Conservation (phyloP, 805 yeast genomes). For the Wickerhamiella cacticola region DNA sequence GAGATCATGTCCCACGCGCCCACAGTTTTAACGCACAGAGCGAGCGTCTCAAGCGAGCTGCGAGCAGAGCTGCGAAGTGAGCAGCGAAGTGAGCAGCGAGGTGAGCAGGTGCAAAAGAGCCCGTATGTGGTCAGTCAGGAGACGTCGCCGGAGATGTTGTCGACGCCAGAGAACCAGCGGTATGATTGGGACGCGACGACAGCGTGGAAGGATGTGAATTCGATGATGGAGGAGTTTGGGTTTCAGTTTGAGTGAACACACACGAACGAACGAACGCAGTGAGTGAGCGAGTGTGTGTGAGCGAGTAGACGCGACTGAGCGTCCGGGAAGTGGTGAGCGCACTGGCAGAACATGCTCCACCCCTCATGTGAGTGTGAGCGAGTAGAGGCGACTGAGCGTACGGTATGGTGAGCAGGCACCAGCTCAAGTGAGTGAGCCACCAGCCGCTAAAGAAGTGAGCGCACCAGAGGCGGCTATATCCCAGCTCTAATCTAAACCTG, state of each 20-base stretch:
- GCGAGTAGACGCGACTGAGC: too few relatives aligned
- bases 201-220: conserved; percentile 71
- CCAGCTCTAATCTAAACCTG: too few relatives aligned
- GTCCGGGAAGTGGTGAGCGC: too few relatives aligned
- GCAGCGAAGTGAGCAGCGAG: not conserved
- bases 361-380: not conserved
- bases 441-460: too few relatives aligned
- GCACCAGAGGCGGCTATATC: too few relatives aligned
- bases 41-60: conserved; percentile 11
- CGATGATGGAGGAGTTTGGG: conserved; percentile 86
- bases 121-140: conserved; percentile 8
- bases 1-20: conserved; percentile 48
- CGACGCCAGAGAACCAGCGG: conserved; percentile 5
- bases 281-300: too few relatives aligned
- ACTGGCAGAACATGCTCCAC: too few relatives aligned
- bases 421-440: too few relatives aligned
- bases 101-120: not conserved
- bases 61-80: too few relatives aligned
- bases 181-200: conserved; percentile 39
- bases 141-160: conserved; percentile 11
- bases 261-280: too few relatives aligned
- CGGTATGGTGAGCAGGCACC: too few relatives aligned
- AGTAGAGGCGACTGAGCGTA: too few relatives aligned
- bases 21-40: conserved; percentile 21
- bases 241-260: conserved; percentile 63